Base-by-base conservation (phyloP, 768 basidiomycete species). In the Epithele typhae region DNA sequence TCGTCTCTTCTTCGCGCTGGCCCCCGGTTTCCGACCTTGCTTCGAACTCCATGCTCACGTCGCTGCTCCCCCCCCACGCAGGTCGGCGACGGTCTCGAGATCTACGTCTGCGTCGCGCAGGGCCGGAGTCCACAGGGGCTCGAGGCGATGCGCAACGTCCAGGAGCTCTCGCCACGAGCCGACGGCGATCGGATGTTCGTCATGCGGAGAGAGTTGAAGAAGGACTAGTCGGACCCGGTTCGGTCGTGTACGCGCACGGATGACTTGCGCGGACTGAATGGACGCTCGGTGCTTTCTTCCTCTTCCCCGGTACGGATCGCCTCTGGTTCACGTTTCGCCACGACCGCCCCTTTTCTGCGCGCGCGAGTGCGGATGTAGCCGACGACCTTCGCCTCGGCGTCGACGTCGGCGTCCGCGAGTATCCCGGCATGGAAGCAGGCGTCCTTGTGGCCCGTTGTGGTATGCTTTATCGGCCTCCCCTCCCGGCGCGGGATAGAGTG, bases 41-140 rank as follows among this genome's bases (percentile, higher is more conserved):
- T 10, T 34, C 35, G 34, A 36, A 30, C 10, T 22, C 8, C 33
- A 15, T 18, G 12, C 21, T 23, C 22, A 4, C 43, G 19, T 15
- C 3, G 4, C 30, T 23, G 12, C 27, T 22, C 10, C n/a, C 27
- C 17, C 14, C 46, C 39, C 32, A 19, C 27, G 34, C 56, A 91
- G 88, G 94, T 99, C 53, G 95, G 95, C 36, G 95, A 98, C 64
- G 92, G 91, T 3, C 77, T 98, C 27, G 93, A 98, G 63, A 88
- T 95, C 52, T 95, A 85, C 60, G 76, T 97, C 46, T 84, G 91
- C 37, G 74, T 94, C 36, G 80, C 88, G 25, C 79, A 76, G 59
- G 85, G 76, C 34, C 80, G 82, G 24, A 71, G 73, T 25, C 57
- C 80, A 43, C 78, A 83, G 51, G 81, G 76, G 3, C 62, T 87